These are phyloP conservation scores for Neocucurbitaria cava DNA, from an alignment of 2,329 filamentous ascomycete genomes.

Conservation along the genomic window DNA sequence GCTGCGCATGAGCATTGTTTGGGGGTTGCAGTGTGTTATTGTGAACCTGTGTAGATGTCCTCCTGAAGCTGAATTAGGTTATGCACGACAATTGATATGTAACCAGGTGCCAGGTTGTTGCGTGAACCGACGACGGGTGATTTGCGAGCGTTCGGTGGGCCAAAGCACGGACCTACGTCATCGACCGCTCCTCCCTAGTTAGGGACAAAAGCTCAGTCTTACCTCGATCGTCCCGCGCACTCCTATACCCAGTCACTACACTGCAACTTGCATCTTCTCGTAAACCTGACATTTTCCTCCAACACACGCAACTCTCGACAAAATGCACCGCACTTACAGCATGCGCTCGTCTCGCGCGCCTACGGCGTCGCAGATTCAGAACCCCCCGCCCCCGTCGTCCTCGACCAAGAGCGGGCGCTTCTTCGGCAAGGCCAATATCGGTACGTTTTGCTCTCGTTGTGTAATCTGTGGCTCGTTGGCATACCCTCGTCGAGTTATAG, in stretches of 20 bases:
- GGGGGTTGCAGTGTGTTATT: too few species aligned
- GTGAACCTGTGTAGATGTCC: not conserved
- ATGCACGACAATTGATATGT: not conserved
- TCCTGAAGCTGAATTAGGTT: constrained; percentile 12
- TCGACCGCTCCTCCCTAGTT: constrained; percentile 10
- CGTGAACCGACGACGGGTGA: constrained; percentile 17
- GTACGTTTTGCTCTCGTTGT: constrained; percentile 61
- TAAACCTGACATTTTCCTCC: constrained; percentile 7
- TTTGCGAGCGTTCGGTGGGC: constrained; percentile 20
- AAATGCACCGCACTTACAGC: constrained; percentile 93
- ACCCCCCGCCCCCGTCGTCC: constrained; percentile 89
- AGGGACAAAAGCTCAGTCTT: constrained; percentile 29
- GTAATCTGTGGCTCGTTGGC: not conserved
- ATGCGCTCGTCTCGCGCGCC: constrained; percentile 92
- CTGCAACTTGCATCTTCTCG: constrained; percentile 4
- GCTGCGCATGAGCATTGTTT: not conserved
- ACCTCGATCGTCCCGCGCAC: constrained; percentile 13
- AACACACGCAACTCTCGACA: constrained; percentile 15
- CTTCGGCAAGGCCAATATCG: constrained; percentile 84
- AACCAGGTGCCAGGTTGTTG: not conserved
- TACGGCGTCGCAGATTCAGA: constrained; percentile 89
- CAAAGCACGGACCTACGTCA: constrained; percentile 25
- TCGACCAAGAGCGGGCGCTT: constrained; percentile 89
- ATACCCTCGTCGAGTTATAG: not conserved
- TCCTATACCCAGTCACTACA: constrained; percentile 18